phyloP scores from a whole-genome alignment of 305 asterid species.

The Rubia tinctorum region DNA sequence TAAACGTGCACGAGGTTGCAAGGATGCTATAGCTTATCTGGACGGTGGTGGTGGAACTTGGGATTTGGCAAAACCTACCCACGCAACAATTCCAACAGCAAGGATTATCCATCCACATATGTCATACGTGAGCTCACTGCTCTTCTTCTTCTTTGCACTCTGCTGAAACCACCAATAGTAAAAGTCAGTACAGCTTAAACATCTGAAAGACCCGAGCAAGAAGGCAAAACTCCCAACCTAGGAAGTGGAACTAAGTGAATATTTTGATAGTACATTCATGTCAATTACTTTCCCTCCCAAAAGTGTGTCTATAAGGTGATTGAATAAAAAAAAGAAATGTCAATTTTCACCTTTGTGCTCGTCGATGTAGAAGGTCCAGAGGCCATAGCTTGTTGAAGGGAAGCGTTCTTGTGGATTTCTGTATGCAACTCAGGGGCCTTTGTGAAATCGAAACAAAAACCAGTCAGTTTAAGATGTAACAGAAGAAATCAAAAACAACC shows the following conservation, averaged over 20 bases:
- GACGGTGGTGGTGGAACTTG: slow-evolving; percentile 46
- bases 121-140: slow-evolving; percentile 61
- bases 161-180: slow-evolving; percentile 6
- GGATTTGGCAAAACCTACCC: slow-evolving; percentile 68
- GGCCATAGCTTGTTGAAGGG: slow-evolving; percentile 64
- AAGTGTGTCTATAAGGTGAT: background rate
- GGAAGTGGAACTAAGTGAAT: no score
- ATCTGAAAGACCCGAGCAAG: background rate
- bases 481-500: background rate
- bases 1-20: background rate
- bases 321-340: background rate
- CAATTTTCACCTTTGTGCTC: slow-evolving; percentile 55
- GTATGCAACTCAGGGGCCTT: slow-evolving; percentile 85
- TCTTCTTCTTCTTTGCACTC: slow-evolving; percentile 41
- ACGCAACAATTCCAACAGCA: slow-evolving; percentile 66
- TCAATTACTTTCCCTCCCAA: no score
- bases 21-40: slow-evolving; percentile 13
- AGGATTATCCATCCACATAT: slow-evolving; percentile 70
- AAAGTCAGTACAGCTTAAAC: background rate
- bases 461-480: background rate
- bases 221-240: no score
- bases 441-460: background rate
- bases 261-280: no score
- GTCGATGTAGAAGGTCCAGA: slow-evolving; percentile 61
- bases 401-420: slow-evolving; percentile 80